Evolutionary conservation across 1,284 basidiomycete genomes (phyloP).

Genomic region (Apiotrichum domesticum): DNA sequence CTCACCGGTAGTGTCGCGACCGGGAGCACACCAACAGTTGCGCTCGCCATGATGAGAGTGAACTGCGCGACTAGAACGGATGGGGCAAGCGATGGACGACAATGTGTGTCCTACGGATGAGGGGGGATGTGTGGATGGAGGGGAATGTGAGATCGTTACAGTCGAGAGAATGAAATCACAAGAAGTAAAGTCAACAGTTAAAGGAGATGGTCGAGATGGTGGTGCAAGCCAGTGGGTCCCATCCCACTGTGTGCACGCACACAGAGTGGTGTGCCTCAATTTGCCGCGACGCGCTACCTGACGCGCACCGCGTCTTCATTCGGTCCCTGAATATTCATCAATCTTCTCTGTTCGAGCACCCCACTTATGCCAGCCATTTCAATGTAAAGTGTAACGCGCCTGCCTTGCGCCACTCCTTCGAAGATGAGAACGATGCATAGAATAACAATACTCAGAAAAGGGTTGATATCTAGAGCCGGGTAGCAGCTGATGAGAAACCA

Average conservation of each 20-base stretch:
- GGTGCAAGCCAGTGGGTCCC: too few species aligned
- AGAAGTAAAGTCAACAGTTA: too few species aligned
- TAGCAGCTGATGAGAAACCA: neutral
- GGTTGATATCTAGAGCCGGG: neutral
- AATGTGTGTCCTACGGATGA: too few species aligned
- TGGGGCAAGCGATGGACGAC: too few species aligned
- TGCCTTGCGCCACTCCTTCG: neutral
- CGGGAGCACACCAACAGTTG: conserved; percentile 37
- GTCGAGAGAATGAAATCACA: neutral
- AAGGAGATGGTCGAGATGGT: neutral
- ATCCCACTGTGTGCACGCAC: too few species aligned
- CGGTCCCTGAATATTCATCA: neutral
- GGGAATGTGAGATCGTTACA: neutral
- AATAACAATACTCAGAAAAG: neutral
- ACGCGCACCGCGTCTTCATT: neutral
- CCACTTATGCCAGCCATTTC: neutral
- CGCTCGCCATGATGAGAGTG: neutral
- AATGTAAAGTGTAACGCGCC: neutral
- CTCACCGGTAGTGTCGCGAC: conserved; percentile 43
- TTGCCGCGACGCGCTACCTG: neutral
- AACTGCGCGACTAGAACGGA: too few species aligned
- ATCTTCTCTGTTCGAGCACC: neutral
- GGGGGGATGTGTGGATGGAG: too few species aligned
- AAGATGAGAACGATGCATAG: neutral
- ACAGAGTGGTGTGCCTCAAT: neutral